Conservation (phyloP, 768 basidiomycete genomes). For the Hebeloma cylindrosporum region DNA sequence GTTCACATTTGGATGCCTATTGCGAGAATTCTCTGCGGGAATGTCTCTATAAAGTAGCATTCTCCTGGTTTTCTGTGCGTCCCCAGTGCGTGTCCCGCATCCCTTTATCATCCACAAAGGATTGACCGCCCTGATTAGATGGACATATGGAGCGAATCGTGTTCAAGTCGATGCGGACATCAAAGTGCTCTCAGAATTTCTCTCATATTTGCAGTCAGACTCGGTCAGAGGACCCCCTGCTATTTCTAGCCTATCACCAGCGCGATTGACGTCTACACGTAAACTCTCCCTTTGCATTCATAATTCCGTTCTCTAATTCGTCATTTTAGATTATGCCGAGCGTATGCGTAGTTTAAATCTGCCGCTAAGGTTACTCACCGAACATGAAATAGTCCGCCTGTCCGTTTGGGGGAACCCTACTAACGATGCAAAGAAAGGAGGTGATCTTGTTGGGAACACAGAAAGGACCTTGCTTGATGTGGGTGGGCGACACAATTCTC, state of each 20-base stretch:
- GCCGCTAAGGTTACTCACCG: conserved; percentile 80
- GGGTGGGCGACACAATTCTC: conserved; percentile 18
- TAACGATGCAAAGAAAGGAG: conserved; percentile 70
- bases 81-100: conserved; percentile 66
- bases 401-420: conserved; percentile 89
- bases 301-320: not conserved
- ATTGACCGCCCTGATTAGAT: conserved; percentile 48
- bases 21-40: conserved; percentile 79
- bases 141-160: conserved; percentile 95
- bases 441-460: conserved; percentile 52
- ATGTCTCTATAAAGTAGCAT: conserved; percentile 74
- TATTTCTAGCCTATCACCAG: conserved; percentile 62
- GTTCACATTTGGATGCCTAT: conserved; percentile 79
- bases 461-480: conserved; percentile 67
- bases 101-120: not conserved
- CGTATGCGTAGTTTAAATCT: conserved; percentile 67
- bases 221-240: conserved; percentile 54
- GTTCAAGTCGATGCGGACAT: conserved; percentile 89
- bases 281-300: conserved; percentile 16
- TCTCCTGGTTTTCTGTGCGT: conserved; percentile 91
- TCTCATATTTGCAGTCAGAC: conserved; percentile 75
- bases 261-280: conserved; percentile 48
- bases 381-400: conserved; percentile 86
- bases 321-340: conserved; percentile 49
- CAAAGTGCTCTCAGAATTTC: conserved; percentile 82